Percentiles rank a stretch among this genome's conserved stretches.
Evolutionary conservation across 352 stramenopile species (phyloP).

Genomic region (Phytophthora ohioensis): DNA sequence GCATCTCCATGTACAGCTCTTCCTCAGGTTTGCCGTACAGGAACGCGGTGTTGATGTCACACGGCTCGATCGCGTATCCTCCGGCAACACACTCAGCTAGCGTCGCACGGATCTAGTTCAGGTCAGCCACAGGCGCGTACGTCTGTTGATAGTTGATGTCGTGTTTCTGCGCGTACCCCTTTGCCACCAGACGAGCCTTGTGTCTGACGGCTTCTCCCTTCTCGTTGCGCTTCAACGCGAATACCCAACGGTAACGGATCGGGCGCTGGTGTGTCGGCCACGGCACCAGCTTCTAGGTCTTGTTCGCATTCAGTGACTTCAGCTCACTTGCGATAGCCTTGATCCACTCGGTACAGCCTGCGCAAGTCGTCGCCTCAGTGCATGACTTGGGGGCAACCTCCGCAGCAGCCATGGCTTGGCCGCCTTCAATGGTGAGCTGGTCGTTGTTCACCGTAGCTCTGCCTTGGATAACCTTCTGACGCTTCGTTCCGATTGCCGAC

Average conservation of each 20-base stretch:
- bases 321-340: not conserved
- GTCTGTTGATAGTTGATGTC: constrained; percentile 15
- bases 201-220: not conserved
- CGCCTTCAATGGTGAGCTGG: not conserved
- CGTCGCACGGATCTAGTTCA: constrained; percentile 4
- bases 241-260: constrained; percentile 14
- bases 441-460: not conserved
- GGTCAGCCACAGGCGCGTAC: constrained; percentile 13
- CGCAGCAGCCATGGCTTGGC: not conserved
- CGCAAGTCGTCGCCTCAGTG: not conserved
- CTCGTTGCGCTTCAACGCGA: constrained; percentile 11
- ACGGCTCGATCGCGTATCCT: constrained; percentile 11
- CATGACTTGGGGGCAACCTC: not conserved
- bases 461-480: not conserved
- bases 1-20: too few relatives aligned
- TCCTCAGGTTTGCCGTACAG: not conserved
- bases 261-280: constrained; percentile 9
- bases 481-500: not conserved
- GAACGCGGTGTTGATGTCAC: not conserved
- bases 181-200: not conserved
- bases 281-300: not conserved
- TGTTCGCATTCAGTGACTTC: too few relatives aligned
- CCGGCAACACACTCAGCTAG: not conserved
- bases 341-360: not conserved
- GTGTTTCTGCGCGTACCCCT: constrained; percentile 1